phyloP scores from a whole-genome alignment of 805 yeast species.

The Candida qinlingensis region DNA sequence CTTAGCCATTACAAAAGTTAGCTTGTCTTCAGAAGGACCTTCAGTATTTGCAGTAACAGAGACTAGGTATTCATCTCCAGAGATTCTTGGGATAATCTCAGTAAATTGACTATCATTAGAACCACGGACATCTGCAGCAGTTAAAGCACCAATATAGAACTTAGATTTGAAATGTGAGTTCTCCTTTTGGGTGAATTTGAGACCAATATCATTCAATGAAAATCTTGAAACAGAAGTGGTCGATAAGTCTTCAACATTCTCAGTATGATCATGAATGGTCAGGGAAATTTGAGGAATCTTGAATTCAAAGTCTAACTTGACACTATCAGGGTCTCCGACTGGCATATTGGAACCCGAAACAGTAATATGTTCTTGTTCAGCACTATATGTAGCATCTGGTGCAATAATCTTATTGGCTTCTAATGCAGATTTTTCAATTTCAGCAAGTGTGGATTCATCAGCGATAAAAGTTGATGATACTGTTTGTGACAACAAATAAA shows the following conservation, averaged over 20 bases:
- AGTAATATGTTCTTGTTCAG: slow-evolving; percentile 9
- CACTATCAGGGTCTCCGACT: slow-evolving; percentile 19
- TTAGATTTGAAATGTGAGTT: slow-evolving; percentile 55
- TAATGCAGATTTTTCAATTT: slow-evolving; percentile 58
- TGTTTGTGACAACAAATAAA: slow-evolving; percentile 50
- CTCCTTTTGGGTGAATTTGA: slow-evolving; percentile 45
- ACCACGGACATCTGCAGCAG: slow-evolving; percentile 68
- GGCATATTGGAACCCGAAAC: slow-evolving; percentile 20
- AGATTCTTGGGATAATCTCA: slow-evolving; percentile 70
- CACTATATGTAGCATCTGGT: slow-evolving; percentile 26
- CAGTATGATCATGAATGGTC: slow-evolving; percentile 52
- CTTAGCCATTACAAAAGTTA: slow-evolving; percentile 49
- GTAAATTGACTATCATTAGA: slow-evolving; percentile 64
- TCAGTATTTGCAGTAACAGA: slow-evolving; percentile 45
- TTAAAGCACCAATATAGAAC: slow-evolving; percentile 63
- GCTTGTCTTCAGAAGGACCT: slow-evolving; percentile 34
- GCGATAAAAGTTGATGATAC: slow-evolving; percentile 49
- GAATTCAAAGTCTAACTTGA: slow-evolving; percentile 44
- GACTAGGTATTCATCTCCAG: slow-evolving; percentile 65
- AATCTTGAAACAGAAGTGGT: slow-evolving; percentile 47
- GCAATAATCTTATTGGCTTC: slow-evolving; percentile 51
- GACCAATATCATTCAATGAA: slow-evolving; percentile 53
- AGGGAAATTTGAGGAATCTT: slow-evolving; percentile 59
- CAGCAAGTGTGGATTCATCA: slow-evolving; percentile 40
- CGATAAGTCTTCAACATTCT: slow-evolving; percentile 28